phyloP scores from a whole-genome alignment of 805 yeast genomes.

The Yamadazyma nakazawae region DNA sequence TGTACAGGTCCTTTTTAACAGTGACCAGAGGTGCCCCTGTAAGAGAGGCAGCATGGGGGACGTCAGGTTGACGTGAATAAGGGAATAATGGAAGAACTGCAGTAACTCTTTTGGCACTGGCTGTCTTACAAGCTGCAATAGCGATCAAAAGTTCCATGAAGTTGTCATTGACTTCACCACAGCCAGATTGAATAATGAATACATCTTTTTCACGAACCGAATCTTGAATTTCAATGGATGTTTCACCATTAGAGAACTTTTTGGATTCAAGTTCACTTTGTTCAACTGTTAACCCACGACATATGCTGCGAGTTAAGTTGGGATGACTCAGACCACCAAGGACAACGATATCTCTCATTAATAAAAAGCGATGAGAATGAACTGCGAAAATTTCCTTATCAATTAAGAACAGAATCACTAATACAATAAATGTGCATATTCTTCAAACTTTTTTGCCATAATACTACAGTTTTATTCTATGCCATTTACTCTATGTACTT shows the following conservation, averaged over 20 bases:
- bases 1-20: slow-evolving; percentile 36
- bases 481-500: not conserved
- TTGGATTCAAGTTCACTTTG: slow-evolving; percentile 63
- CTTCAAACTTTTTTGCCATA: too few relatives aligned
- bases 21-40: slow-evolving; percentile 63
- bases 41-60: slow-evolving; percentile 64
- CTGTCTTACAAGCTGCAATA: slow-evolving; percentile 90
- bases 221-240: slow-evolving; percentile 78
- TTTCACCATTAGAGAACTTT: slow-evolving; percentile 86
- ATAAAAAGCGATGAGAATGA: slow-evolving; percentile 1
- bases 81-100: slow-evolving; percentile 94
- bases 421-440: too few relatives aligned
- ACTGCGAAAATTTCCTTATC: not conserved
- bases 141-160: slow-evolving; percentile 79
- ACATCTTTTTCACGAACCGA: slow-evolving; percentile 97
- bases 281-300: slow-evolving; percentile 71
- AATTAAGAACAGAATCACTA: not conserved
- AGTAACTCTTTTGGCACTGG: slow-evolving; percentile 84
- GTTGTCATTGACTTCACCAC: slow-evolving; percentile 85
- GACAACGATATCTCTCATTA: slow-evolving; percentile 80
- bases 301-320: slow-evolving; percentile 66
- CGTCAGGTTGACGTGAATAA: slow-evolving; percentile 93
- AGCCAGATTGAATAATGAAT: slow-evolving; percentile 81
- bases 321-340: slow-evolving; percentile 93
- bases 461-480: not conserved